A percentile compares a stretch with the other conserved stretches of the same genome.
phyloP scores from a whole-genome alignment of 352 stramenopile species.

The Globisporangium uncinulatum region DNA sequence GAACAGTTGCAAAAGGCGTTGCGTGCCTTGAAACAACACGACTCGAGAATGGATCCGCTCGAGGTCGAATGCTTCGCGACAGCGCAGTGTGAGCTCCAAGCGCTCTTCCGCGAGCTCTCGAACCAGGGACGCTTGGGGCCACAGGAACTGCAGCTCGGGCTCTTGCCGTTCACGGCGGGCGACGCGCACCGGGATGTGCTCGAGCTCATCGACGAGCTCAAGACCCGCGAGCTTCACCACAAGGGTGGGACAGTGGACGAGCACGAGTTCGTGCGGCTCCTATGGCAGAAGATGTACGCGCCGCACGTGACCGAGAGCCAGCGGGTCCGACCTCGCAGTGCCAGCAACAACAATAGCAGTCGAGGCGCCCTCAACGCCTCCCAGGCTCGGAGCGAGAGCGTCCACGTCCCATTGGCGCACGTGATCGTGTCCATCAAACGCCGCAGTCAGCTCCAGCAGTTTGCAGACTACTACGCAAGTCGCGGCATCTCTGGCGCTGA shows the following conservation, averaged over 20 bases:
- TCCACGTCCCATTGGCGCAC: conserved; percentile 59
- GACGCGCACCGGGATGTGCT: conserved; percentile 47
- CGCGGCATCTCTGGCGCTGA: conserved; percentile 59
- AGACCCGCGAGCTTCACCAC: conserved; percentile 18
- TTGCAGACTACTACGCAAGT: conserved; percentile 61
- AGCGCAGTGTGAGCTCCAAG: conserved; percentile 47
- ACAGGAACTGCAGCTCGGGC: conserved; percentile 31
- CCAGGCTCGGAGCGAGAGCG: background rate
- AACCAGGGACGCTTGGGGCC: conserved; percentile 37
- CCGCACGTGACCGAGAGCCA: conserved; percentile 31
- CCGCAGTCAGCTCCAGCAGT: conserved; percentile 54
- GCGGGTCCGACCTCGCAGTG: conserved; percentile 8
- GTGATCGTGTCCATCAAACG: conserved; percentile 73
- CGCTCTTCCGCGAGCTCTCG: conserved; percentile 55
- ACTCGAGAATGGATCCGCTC: conserved; percentile 48
- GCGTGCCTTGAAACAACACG: no score
- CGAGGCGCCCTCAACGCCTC: conserved; percentile 1
- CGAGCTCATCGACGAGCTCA: conserved; percentile 47
- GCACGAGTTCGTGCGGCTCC: conserved; percentile 48
- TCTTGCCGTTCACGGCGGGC: conserved; percentile 56
- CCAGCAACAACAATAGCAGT: background rate
- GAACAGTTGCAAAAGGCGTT: no score
- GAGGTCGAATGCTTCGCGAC: conserved; percentile 34
- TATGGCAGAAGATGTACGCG: conserved; percentile 69
- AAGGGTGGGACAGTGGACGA: conserved; percentile 35